A percentile compares a stretch with the other conserved stretches of the same genome.
phyloP scores from a whole-genome alignment of 768 basidiomycete genomes.

The Tephrocybe sp. region DNA sequence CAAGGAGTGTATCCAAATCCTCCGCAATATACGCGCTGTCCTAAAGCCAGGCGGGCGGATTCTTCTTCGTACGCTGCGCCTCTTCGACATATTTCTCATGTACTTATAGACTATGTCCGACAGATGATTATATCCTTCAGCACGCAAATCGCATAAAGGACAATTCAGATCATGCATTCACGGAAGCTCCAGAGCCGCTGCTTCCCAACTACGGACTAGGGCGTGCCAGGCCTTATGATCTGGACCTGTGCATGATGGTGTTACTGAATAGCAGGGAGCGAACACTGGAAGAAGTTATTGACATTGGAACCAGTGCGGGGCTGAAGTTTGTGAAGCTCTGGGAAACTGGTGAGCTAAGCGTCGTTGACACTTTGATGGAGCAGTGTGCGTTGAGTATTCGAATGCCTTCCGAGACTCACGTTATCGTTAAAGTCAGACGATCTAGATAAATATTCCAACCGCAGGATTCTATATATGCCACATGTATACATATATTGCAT shows the following conservation, averaged over 20 bases:
- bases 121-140: slow-evolving; percentile 38
- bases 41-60: slow-evolving; percentile 32
- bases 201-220: slow-evolving; percentile 48
- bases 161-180: slow-evolving; percentile 7
- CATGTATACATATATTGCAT: no score
- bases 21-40: slow-evolving; percentile 32
- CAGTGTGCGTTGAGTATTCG: no score
- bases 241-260: slow-evolving; percentile 46
- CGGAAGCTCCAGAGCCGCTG: slow-evolving; percentile 41
- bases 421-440: no score
- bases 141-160: slow-evolving; percentile 19
- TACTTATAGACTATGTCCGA: neutral
- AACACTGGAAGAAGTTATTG: no score
- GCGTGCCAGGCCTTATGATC: slow-evolving; percentile 36
- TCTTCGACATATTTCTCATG: neutral
- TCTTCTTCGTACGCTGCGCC: neutral
- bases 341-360: no score
- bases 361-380: no score
- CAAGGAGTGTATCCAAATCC: slow-evolving; percentile 32
- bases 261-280: no score
- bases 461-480: no score
- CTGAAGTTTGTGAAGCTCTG: no score
- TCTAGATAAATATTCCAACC: no score
- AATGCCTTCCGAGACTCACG: no score
- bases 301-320: no score